Evolutionary conservation across 805 yeast genomes (phyloP), one percentile per base, ranked within the genome.

Genomic region (Schwanniomyces vanrijiae): DNA sequence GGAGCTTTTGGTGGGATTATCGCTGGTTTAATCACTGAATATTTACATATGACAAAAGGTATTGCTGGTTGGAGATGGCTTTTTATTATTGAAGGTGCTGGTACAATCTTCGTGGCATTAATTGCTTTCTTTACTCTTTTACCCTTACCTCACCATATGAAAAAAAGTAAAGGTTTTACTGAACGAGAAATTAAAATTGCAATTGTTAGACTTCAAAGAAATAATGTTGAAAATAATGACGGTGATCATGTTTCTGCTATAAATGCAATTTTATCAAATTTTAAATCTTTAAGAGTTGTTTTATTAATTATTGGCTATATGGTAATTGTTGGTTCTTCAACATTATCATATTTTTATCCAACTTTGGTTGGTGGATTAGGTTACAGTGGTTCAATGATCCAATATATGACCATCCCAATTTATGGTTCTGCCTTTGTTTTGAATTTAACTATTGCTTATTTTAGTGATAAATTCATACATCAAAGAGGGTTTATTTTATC

Each of bases 1-100:
- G 76, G 81, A 37, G 81, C 82, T 1, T 78, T 81, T 58, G 82
- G 83, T 43, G 85, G 86, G n/a, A 60, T 77, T 20, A 67, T 78
- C 3, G 14, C 40, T 11, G 34, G 35, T 35, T 40, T 40, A 2
- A 31, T 38, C 22, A 34, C 40, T 2, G 4, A 2, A 22, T n/a
- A n/a, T n/a, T 22, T 34, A 35, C 2, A 24, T 5, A 35, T 34
- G 2, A 43, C 14, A 22, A 41, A 24, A 2, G 40, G 40, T 10
- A 35, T 22, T 40, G 25, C 22, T 3, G 86, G 87, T 7, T 46
- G 61, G 65, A 43, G 64, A 52, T 68, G 70, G 69, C 52, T 68
- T 19, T 68, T 66, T 47, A 44, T 68, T 24, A 52, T 68, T 31
- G 71, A 66, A 37, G 69, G 70, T 21, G 29, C 29, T 4, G 29